Evolutionary conservation across 2,329 filamentous ascomycete species (phyloP).

Genomic region (Didymella arachidicola): DNA sequence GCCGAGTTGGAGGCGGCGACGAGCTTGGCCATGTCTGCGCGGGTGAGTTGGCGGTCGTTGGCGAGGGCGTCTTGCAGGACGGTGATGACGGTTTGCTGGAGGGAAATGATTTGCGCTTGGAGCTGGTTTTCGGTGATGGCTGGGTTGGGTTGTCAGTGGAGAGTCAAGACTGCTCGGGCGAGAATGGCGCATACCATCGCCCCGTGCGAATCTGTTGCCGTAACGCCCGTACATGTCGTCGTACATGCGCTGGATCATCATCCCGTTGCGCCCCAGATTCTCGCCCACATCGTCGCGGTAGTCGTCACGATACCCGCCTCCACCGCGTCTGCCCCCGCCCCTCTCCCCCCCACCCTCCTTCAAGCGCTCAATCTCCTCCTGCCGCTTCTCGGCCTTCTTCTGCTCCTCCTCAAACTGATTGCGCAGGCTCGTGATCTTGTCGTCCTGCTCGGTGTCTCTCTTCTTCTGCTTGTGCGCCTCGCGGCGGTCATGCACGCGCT

Average conservation of each 20-base stretch:
- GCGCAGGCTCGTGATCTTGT: conserved; percentile 45
- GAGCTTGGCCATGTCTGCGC: conserved; percentile 51
- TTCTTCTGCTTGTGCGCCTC: conserved; percentile 52
- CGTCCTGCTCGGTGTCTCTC: conserved; percentile 46
- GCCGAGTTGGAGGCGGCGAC: conserved; percentile 53
- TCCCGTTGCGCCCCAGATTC: conserved; percentile 43
- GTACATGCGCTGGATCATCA: conserved; percentile 49
- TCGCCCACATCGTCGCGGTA: conserved; percentile 41
- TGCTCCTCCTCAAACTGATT: conserved; percentile 43
- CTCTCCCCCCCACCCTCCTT: conserved; percentile 23
- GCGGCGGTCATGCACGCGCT: conserved; percentile 49
- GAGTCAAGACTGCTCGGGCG: no score
- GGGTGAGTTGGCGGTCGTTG: conserved; percentile 51
- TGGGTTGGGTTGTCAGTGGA: conserved; percentile 25
- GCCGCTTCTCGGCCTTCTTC: conserved; percentile 35
- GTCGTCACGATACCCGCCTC: conserved; percentile 30
- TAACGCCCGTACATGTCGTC: conserved; percentile 48
- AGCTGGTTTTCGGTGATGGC: conserved; percentile 54
- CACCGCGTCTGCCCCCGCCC: conserved; percentile 8
- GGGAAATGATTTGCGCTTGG: conserved; percentile 53
- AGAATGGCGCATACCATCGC: conserved; percentile 45
- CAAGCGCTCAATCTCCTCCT: conserved; percentile 35
- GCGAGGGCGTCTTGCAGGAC: conserved; percentile 55
- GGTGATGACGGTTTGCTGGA: conserved; percentile 55
- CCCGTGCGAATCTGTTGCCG: conserved; percentile 49